Evolutionary conservation across 2,329 filamentous ascomycete genomes (phyloP), one percentile per base, ranked within the genome.

Genomic region (Rhynchosporium secalis): DNA sequence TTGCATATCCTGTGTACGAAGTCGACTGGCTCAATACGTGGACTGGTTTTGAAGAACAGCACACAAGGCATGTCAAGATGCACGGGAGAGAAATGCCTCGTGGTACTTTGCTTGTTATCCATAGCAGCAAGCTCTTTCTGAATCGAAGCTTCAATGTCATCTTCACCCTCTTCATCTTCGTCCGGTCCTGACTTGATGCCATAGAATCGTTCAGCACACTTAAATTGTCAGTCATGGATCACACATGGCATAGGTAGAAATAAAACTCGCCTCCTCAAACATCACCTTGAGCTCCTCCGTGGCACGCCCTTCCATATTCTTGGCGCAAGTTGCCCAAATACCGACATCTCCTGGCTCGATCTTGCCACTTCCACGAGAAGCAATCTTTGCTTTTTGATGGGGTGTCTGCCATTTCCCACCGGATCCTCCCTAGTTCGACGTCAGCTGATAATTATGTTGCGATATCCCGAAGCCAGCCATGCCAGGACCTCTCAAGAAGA

Each of bases 241-340:
- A 2, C 28, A 46, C 9, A 13, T 20, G 5, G 9, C 9, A 13
- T 20, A 6, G 9, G 10, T 31, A 13, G 15, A 41, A 26, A 46
- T n/a, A 12, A 40, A 13, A 72, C 78, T 64, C 75, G 90, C 87
- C 78, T 89, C 82, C 48, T 87, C 81, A 70, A 91, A 89, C 28
- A 92, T 76, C 62, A 82, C 76, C 62, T 80, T 80, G 65, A 92
- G 80, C 73, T 94, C 90, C 56, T 81, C 78, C 2, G 89, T 82
- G 13, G 89, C 88, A 74, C 86, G 88, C 47, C 79, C 80, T 75
- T 91, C 89, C 78, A 89, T 88, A 67, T 85, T 84, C 72, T 88
- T 83, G 57, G 88, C 85, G 73, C 89, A 93, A 0, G 90, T 92
- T 33, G 88, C 87, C 89, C 89, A 94, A 62, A 94, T 86, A 4